These are phyloP conservation scores for Biancaea sappan DNA, from an alignment of 306 rosid genomes.

Conservation along the genomic window DNA sequence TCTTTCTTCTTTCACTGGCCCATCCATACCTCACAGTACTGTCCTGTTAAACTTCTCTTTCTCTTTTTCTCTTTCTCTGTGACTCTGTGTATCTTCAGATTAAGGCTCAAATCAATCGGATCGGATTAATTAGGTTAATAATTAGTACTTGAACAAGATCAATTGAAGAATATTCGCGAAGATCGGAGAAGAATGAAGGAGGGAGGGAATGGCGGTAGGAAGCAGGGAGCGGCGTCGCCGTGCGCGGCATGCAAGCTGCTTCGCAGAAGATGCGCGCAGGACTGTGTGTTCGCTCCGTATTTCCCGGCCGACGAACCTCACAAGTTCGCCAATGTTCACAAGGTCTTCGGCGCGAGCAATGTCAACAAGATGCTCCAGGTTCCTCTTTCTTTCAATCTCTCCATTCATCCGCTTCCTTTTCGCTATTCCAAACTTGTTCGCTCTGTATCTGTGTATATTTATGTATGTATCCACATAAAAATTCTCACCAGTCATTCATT, in stretches of 20 bases:
- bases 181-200: conserved; percentile 55
- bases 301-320: conserved; percentile 82
- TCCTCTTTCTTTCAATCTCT: neutral
- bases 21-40: no score
- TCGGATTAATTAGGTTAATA: no score
- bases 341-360: conserved; percentile 86
- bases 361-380: conserved; percentile 92
- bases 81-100: no score
- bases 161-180: no score
- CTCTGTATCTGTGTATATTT: no score
- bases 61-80: neutral
- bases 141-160: no score
- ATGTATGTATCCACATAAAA: no score
- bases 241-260: conserved; percentile 90
- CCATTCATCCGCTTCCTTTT: neutral
- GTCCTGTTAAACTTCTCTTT: no score
- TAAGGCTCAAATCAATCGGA: no score
- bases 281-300: conserved; percentile 82
- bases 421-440: no score
- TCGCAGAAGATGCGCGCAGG: conserved; percentile 69
- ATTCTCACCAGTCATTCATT: no score
- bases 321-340: conserved; percentile 86
- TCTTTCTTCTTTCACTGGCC: neutral
- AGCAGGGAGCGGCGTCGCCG: conserved; percentile 71
- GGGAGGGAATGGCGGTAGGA: conserved; percentile 41